Evolutionary conservation across 257 asterid species (phyloP).

Genomic region (Phtheirospermum japonicum): DNA sequence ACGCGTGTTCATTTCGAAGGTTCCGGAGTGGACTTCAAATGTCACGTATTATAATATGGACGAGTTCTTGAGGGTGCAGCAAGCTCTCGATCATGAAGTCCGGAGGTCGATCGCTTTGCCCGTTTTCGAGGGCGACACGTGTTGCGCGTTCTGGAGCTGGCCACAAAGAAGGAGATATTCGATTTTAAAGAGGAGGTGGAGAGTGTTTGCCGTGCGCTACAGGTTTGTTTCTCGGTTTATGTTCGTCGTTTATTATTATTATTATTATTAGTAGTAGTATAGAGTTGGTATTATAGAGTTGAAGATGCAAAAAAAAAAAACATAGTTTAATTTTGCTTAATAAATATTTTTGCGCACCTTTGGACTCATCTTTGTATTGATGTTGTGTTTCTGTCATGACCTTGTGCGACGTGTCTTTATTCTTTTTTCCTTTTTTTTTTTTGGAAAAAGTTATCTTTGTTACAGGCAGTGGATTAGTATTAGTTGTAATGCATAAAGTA

Average conservation of each 20-base stretch:
- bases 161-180: constrained; percentile 50
- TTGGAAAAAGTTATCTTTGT: background rate
- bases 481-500: too few species aligned
- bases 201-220: constrained; percentile 46
- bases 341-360: too few species aligned
- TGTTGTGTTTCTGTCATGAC: too few species aligned
- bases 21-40: constrained; percentile 87
- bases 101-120: constrained; percentile 81
- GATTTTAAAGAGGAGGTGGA: constrained; percentile 59
- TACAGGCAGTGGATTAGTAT: background rate
- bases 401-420: too few species aligned
- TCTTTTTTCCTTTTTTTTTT: too few species aligned
- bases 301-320: too few species aligned
- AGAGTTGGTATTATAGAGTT: too few species aligned
- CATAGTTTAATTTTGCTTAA: background rate
- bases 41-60: constrained; percentile 52
- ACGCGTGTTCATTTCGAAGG: constrained; percentile 64
- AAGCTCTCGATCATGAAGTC: constrained; percentile 57
- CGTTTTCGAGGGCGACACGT: constrained; percentile 50
- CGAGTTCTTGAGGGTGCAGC: constrained; percentile 57
- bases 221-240: constrained; percentile 38
- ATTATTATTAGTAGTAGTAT: too few species aligned
- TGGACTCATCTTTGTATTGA: too few species aligned
- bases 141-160: constrained; percentile 84
- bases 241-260: too few species aligned